Evolutionary conservation across 208 protist genomes (phyloP).

Genomic region (Trypanosoma grayi): DNA sequence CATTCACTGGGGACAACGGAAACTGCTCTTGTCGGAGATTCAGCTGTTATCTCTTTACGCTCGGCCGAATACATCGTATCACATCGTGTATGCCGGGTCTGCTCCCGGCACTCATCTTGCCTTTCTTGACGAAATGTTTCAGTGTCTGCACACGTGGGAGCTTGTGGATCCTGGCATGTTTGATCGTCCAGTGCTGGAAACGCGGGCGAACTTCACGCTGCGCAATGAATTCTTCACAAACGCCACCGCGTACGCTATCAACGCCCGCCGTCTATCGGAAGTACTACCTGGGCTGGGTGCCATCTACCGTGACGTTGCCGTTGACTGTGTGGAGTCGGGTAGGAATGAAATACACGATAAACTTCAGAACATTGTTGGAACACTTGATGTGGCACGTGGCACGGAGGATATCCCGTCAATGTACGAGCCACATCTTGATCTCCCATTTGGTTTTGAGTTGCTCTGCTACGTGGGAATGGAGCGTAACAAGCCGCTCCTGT

Average conservation of each 20-base stretch:
- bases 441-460: conserved; percentile 70
- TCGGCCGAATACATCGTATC: conserved; percentile 64
- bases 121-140: conserved; percentile 89
- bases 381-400: conserved; percentile 78
- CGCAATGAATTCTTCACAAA: conserved; percentile 96
- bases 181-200: conserved; percentile 56
- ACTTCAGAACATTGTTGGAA: conserved; percentile 75
- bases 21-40: conserved; percentile 95
- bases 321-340: conserved; percentile 28
- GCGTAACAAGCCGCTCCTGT: conserved; percentile 83
- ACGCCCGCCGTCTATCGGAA: conserved; percentile 67
- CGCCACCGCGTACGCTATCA: conserved; percentile 88
- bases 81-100: conserved; percentile 94
- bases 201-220: conserved; percentile 69
- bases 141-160: conserved; percentile 86
- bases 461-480: conserved; percentile 74
- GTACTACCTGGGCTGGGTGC: conserved; percentile 50
- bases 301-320: conserved; percentile 54
- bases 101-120: conserved; percentile 94
- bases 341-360: conserved; percentile 60
- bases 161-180: conserved; percentile 94
- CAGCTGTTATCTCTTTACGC: conserved; percentile 91
- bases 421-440: conserved; percentile 66
- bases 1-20: conserved; percentile 96
- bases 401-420: conserved; percentile 88